Conservation (phyloP, 2,329 filamentous ascomycete genomes). For the Teratosphaeria destructans region DNA sequence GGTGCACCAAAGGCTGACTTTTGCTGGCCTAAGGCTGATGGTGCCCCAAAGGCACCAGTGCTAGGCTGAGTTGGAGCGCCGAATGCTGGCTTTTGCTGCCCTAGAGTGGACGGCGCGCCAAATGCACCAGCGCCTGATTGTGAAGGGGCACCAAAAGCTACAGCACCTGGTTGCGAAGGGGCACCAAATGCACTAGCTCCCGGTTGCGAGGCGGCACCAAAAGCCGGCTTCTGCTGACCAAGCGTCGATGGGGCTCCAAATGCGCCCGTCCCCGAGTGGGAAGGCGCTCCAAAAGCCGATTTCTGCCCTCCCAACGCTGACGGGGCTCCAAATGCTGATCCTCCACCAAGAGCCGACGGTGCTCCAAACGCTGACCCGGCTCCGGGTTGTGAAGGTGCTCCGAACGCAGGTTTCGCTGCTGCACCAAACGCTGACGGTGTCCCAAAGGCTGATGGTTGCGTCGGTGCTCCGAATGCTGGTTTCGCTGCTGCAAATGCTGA, state of each 20-base stretch:
- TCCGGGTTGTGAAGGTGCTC: background rate
- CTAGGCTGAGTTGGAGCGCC: conserved; percentile 17
- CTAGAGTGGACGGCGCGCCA: conserved; percentile 10
- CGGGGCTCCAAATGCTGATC: conserved; percentile 3
- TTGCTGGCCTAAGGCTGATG: conserved; percentile 8
- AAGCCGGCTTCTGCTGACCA: conserved; percentile 14
- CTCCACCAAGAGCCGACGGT: background rate
- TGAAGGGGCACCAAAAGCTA: conserved; percentile 21
- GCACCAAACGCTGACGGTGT: conserved; percentile 5
- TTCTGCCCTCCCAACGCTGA: conserved; percentile 1
- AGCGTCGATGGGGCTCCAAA: conserved; percentile 20
- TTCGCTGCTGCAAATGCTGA: background rate
- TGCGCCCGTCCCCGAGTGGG: conserved; percentile 1
- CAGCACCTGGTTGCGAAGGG: conserved; percentile 9
- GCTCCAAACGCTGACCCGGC: conserved; percentile 3
- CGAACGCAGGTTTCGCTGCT: background rate
- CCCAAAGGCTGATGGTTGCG: conserved; percentile 8
- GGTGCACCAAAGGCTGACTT: conserved; percentile 8
- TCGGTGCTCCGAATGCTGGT: conserved; percentile 2
- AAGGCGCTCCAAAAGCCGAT: conserved; percentile 2
- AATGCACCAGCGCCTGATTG: conserved; percentile 1
- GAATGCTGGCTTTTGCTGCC: conserved; percentile 11
- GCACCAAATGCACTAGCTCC: conserved; percentile 3
- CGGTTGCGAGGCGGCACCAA: conserved; percentile 17
- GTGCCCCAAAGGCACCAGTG: conserved; percentile 11